Evolutionary conservation across 208 protist species (phyloP).

Genomic region (Leishmania gerbilli): DNA sequence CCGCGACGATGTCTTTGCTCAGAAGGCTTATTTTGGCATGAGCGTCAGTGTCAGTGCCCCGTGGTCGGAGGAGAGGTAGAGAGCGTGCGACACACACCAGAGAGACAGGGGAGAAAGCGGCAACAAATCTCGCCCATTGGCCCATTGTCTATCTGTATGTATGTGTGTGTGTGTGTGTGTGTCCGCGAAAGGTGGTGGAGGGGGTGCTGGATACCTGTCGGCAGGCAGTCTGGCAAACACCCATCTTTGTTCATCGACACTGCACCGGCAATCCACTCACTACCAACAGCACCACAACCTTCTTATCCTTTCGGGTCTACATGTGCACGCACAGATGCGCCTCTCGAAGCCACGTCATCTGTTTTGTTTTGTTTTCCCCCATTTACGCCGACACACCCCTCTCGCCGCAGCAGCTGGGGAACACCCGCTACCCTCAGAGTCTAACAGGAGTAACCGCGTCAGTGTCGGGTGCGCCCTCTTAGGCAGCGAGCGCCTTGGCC

Average conservation of each 20-base stretch:
- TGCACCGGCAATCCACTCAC: neutral
- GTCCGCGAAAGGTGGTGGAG: neutral
- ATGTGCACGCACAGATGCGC: neutral
- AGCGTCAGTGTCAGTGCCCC: too few relatives aligned
- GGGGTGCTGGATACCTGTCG: neutral
- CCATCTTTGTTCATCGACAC: neutral
- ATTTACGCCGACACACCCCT: neutral
- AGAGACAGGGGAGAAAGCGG: neutral
- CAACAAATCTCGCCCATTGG: neutral
- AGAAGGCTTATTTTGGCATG: neutral
- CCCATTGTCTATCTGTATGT: too few relatives aligned
- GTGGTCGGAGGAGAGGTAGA: neutral
- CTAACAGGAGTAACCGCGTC: neutral
- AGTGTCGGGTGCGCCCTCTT: neutral
- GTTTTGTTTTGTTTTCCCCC: neutral
- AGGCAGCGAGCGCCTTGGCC: constrained; percentile 23
- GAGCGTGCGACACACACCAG: neutral
- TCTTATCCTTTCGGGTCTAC: neutral
- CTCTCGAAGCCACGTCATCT: neutral
- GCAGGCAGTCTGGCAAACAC: neutral
- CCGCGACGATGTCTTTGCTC: neutral
- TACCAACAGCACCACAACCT: neutral
- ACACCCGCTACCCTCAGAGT: neutral
- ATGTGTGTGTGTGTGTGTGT: neutral
- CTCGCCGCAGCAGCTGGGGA: neutral